These are phyloP conservation scores for Monosporascus sp. DNA, from an alignment of 2,329 filamentous ascomycete genomes.

Conservation along the genomic window DNA sequence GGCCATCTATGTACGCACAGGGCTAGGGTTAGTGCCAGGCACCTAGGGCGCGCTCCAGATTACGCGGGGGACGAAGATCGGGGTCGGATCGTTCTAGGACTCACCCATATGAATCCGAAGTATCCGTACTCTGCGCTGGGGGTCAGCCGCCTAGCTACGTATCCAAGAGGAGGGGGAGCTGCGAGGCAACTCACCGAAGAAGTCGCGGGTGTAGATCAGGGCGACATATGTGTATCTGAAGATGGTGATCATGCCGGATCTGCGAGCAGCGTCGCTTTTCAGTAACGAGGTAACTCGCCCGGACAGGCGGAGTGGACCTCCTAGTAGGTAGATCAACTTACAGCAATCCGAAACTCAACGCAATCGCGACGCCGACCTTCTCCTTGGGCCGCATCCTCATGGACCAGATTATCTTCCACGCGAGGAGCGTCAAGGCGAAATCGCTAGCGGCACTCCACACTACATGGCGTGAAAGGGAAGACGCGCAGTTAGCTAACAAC, in stretches of 20 bases:
- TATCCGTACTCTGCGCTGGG: conserved; percentile 1
- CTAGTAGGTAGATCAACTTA: neutral
- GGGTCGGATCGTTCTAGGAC: neutral
- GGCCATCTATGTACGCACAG: neutral
- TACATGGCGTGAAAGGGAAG: neutral
- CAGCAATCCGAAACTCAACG: conserved; percentile 5
- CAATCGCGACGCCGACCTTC: conserved; percentile 4
- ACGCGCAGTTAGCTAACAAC: neutral
- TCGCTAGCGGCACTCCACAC: conserved; percentile 5
- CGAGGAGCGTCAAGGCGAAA: conserved; percentile 2
- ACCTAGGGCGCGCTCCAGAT: neutral
- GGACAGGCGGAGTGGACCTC: neutral
- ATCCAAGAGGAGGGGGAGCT: neutral
- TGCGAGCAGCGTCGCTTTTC: neutral
- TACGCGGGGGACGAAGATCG: neutral
- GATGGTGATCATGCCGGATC: conserved; percentile 3
- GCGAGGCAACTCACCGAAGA: conserved; percentile 1
- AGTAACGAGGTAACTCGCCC: neutral
- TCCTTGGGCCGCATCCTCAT: conserved; percentile 2
- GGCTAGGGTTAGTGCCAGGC: neutral
- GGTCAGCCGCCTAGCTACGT: neutral
- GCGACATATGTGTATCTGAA: conserved; percentile 3
- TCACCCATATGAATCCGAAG: conserved; percentile 2
- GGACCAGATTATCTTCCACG: conserved; percentile 5
- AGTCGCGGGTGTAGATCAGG: conserved; percentile 1